Evolutionary conservation across 495 filamentous ascomycete genomes (phyloP), one percentile per base, ranked within the genome.

Genomic region (Aspergillus ostianus): DNA sequence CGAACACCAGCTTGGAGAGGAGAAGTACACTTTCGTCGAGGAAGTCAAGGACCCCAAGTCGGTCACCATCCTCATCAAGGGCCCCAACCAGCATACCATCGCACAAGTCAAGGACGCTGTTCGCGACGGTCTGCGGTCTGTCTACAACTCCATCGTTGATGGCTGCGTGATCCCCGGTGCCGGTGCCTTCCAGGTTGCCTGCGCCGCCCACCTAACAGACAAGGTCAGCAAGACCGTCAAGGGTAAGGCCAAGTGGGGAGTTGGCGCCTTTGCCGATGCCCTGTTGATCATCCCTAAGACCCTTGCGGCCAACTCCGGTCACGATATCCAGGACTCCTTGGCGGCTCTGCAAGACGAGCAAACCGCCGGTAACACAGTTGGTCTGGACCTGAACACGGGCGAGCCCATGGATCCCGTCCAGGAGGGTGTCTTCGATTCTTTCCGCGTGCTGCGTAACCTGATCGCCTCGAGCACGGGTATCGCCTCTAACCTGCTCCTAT

Each of bases 131-230:
- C 80, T 98, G 51, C 83, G 94, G 61, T 94, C 90, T 65, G 92
- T 97, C 51, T 97, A 96, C 84, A 98, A 98, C 78, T 96, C 95
- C 82, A 98, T 98, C 71, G 92, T 97, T 36, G 94, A 98, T 71
- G 85, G 87, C 73, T 91, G 90, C 64, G 95, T 98, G 29, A 90
- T 98, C 45, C 95, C 94, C 1, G 94, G 94, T 36, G 94, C 88
- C 56, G 94, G 94, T 55, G 92, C 95, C 26, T 98, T 96, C 84
- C 95, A 98, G 73, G 86, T 98, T 54, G 92, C 95, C 20, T 96
- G 91, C 68, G 90, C 92, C 27, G 84, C 85, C n/a, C 92, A 97
- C 73, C 83, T 98, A 51, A 87, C 86, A 58, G 90, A 95, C 62
- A 80, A 74, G 19, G 93, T 97, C 77, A 76, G 80, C 59, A 95